Base-by-base conservation (phyloP, 805 yeast genomes). In the Myxozyma neotropica region DNA sequence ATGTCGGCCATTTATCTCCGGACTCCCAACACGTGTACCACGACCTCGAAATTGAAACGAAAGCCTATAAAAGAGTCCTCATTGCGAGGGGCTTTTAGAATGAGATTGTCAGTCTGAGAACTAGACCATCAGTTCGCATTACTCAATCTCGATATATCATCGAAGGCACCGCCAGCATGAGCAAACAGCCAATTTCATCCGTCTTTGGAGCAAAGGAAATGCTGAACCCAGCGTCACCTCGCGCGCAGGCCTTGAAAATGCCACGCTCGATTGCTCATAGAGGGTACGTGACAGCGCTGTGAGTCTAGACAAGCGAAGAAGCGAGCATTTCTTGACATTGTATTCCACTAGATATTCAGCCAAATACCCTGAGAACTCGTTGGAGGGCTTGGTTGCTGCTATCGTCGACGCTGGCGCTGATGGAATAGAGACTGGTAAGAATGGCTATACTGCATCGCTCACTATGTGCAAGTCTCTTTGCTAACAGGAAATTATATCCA, bases 301-400 rank as follows among this genome's bases (percentile, higher is more conserved):
- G n/a, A n/a, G n/a, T n/a, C n/a, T n/a, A n/a, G n/a, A n/a, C n/a
- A n/a, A n/a, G n/a, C n/a, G n/a, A n/a, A 33, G 21, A 8, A 7
- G 23, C 21, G 40, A 17, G 7, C 8, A 21, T 5, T 12, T 38
- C 17, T 27, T 8, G n/a, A 15, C 46, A 43, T 33, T 27, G 2
- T 21, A 33, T 36, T 24, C 23, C 17, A 4, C 26, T 33, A 56
- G 63, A n/a, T 57, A 38, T 31, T 43, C 57, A 7, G 69, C 66
- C 8, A 53, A 43, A 23, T 69, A 59, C 53, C 70, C 72, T 5
- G 73, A 71, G 50, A 71, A 72, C 61, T 68, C 73, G 4, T 39
- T 71, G 15, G 57, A 58, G 21, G 81, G 83, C 0, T 78, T 80
- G 66, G 69, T 78, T 15, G 78, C 77, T 26, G 83, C 83, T 0